phyloP scores from a whole-genome alignment of 2,329 filamentous ascomycete species.

The Claviceps purpurea region DNA sequence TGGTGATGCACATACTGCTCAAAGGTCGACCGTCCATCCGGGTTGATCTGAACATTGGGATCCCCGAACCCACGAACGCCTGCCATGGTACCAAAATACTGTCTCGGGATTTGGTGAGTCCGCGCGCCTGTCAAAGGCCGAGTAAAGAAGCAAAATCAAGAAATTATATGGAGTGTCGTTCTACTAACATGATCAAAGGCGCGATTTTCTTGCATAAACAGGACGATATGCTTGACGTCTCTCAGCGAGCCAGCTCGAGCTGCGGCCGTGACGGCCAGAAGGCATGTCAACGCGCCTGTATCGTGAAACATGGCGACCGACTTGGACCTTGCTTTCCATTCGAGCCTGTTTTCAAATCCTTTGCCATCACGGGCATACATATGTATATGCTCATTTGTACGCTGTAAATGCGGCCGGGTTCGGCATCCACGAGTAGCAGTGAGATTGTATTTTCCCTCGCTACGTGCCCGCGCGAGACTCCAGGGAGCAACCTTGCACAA shows the following conservation, averaged over 20 bases:
- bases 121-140: not conserved
- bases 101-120: not conserved
- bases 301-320: not conserved
- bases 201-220: slow-evolving; percentile 39
- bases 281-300: not conserved
- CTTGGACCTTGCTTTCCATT: not conserved
- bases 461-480: not conserved
- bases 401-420: not conserved
- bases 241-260: slow-evolving; percentile 25
- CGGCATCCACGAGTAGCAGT: not conserved
- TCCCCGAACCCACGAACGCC: slow-evolving; percentile 41
- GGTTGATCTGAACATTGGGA: slow-evolving; percentile 14
- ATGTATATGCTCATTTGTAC: not conserved
- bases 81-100: slow-evolving; percentile 44
- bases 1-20: slow-evolving; percentile 28
- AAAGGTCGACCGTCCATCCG: slow-evolving; percentile 29
- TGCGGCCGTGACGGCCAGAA: slow-evolving; percentile 10
- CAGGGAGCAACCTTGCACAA: no score
- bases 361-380: not conserved
- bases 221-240: slow-evolving; percentile 42
- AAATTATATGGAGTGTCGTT: not conserved
- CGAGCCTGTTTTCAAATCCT: not conserved
- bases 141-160: no score
- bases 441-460: not conserved
- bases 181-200: slow-evolving; percentile 19